Evolutionary conservation across 2,329 filamentous ascomycete genomes (phyloP).

Genomic region (Penicillium concentricum): DNA sequence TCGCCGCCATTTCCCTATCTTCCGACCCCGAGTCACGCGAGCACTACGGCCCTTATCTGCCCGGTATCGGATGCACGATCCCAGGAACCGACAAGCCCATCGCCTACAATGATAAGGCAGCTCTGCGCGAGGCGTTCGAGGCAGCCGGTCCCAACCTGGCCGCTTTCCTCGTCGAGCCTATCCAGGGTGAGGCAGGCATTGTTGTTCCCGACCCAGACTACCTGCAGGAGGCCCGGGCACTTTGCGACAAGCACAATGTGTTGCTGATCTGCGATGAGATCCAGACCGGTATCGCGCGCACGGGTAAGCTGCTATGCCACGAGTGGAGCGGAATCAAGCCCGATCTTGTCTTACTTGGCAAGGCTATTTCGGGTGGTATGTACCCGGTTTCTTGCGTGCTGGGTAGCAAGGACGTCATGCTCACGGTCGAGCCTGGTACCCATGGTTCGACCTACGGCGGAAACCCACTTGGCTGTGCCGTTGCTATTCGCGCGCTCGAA

Average conservation of each 20-base stretch:
- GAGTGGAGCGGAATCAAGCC: conserved; percentile 96
- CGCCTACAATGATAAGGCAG: conserved; percentile 79
- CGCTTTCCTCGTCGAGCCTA: conserved; percentile 92
- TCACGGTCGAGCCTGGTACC: conserved; percentile 92
- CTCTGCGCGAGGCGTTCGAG: conserved; percentile 76
- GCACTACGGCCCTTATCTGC: conserved; percentile 95
- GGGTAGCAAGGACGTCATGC: conserved; percentile 85
- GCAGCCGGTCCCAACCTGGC: conserved; percentile 80
- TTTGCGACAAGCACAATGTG: conserved; percentile 94
- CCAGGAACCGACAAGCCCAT: conserved; percentile 76
- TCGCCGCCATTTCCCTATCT: conserved; percentile 92
- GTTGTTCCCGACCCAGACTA: conserved; percentile 92
- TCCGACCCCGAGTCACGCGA: conserved; percentile 93
- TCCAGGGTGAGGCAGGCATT: conserved; percentile 96
- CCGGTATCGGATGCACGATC: conserved; percentile 74
- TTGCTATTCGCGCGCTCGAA: conserved; percentile 92
- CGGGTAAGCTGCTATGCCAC: conserved; percentile 88
- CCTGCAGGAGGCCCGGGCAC: conserved; percentile 71
- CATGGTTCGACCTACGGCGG: conserved; percentile 98
- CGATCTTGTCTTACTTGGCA: conserved; percentile 90
- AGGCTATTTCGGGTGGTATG: conserved; percentile 97
- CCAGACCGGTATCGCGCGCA: conserved; percentile 94
- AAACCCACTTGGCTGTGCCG: conserved; percentile 91
- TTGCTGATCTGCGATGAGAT: conserved; percentile 98
- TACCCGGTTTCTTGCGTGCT: conserved; percentile 97